Evolutionary conservation across 495 filamentous ascomycete genomes (phyloP).

Genomic region (Penicillium paxilli): DNA sequence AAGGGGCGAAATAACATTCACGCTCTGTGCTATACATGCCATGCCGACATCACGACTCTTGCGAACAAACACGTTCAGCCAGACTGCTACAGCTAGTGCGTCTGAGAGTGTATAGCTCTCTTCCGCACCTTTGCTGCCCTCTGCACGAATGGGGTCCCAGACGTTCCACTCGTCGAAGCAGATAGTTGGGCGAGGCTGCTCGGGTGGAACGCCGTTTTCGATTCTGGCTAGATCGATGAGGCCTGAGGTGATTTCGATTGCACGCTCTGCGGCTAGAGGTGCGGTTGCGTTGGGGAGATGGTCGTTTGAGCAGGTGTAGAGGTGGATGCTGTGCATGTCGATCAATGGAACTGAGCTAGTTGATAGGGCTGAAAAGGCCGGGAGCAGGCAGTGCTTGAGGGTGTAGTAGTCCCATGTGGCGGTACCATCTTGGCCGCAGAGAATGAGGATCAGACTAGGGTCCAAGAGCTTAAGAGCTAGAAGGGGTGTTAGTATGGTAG

Average conservation of each 20-base stretch:
- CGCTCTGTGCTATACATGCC: constrained; percentile 78
- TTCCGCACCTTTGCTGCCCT: constrained; percentile 66
- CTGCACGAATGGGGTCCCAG: constrained; percentile 74
- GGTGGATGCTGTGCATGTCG: constrained; percentile 71
- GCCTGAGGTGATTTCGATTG: constrained; percentile 66
- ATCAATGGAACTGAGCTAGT: constrained; percentile 56
- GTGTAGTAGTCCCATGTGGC: constrained; percentile 72
- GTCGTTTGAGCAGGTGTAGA: constrained; percentile 62
- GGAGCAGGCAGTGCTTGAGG: constrained; percentile 59
- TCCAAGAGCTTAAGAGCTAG: constrained; percentile 71
- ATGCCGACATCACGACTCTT: constrained; percentile 72
- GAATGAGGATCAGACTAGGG: constrained; percentile 62
- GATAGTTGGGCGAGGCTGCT: constrained; percentile 61
- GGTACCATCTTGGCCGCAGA: constrained; percentile 70
- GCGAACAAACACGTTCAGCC: constrained; percentile 78
- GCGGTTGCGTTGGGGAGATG: constrained; percentile 64
- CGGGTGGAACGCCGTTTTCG: constrained; percentile 59
- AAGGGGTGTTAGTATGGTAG: not conserved
- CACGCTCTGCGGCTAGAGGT: constrained; percentile 69
- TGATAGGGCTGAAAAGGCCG: constrained; percentile 37
- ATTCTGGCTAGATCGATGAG: constrained; percentile 76
- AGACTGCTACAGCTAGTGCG: constrained; percentile 70
- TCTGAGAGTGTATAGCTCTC: constrained; percentile 75
- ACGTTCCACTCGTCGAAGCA: constrained; percentile 90
- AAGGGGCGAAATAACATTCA: constrained; percentile 76